Base-by-base conservation (phyloP, 331 rosid species). In the Pyracantha coccinea region DNA sequence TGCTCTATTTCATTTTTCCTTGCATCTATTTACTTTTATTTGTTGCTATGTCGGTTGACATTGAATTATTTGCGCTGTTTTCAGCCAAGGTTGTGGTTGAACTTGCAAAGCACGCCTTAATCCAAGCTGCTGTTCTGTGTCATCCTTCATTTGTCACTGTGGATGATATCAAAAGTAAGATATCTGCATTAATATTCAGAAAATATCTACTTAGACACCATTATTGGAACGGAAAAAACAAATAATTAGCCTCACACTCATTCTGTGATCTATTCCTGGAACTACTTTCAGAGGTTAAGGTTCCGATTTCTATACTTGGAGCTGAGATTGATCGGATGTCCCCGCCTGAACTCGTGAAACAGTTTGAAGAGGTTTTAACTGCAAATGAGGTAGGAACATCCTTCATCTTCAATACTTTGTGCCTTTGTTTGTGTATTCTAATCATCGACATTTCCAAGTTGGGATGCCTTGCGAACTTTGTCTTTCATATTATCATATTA, bases 21-120 rank as follows among this genome's bases (percentile, higher is more conserved):
- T 50, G 7, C 19, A 50, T 17, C 57, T 19, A 17, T 50, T 50
- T 50, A 50, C 57, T n/a, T 62, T 31, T 15, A 10, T 23, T 23
- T 69, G 32, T 19, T 23, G 19, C 2, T 6, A 31, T 11, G 67
- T 74, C 4, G 1, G 70, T 24, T 69, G 50, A 59, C 62, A n/a
- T 60, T 23, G 7, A 3, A 45, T 58, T 58, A 21, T 9, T 23
- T 73, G n/a, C 38, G 31, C 50, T 79, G 54, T 61, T 78, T 74
- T 66, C 86, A 89, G 97, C 84, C 67, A 93, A 89, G 91, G 95
- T 85, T 75, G 96, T 83, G 71, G 83, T 86, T 80, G 89, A 81
- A 61, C 95, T 89, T 53, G 38, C 69, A 10, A 65, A 32, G 81
- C 88, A 31, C 23, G 50, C 73, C 78, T 72, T 75, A 61, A 82